Evolutionary conservation across 2,329 filamentous ascomycete species (phyloP), one percentile per base, ranked within the genome.

Genomic region (Chaetomium sp.): DNA sequence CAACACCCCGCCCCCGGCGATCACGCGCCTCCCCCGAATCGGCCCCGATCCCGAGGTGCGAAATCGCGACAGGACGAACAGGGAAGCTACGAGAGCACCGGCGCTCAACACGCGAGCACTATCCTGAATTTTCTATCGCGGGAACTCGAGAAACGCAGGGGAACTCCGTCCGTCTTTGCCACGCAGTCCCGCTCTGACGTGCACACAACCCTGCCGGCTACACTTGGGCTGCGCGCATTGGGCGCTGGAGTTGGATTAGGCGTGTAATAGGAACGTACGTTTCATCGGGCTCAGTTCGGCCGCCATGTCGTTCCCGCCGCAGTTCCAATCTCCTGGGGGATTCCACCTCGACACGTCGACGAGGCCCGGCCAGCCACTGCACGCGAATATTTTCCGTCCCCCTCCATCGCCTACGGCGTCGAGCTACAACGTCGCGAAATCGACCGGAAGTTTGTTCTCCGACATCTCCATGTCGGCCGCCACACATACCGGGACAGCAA

Each of bases 381-480:
- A 72, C 59, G 72, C 75, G 25, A 70, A 73, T 62, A 68, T 78
- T 45, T 77, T 76, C 61, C 74, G 73, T 1, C 75, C 75, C 9
- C 76, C 76, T 1, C 64, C 65, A 10, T 74, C 75, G 0, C 71
- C 74, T 1, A 70, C 73, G 0, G 59, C 69, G 0, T 73, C 73
- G 31, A 72, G 64, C 53, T 70, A 74, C 55, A 74, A 75, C 62
- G 64, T 76, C 57, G 72, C 67, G 62, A 74, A 72, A 54, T 80
- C 79, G 0, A 77, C 75, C 5, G 74, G 74, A 38, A 79, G 76
- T 64, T 66, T 79, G n/a, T 74, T 75, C 58, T 78, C 79, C 1
- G 77, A 75, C 23, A 70, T 75, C 7, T 74, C 75, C 31, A 73
- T 74, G 68, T 68, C 70, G 6, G 70, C 59, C 13, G 75, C 72